Evolutionary conservation across 1,284 basidiomycete genomes (phyloP).

Genomic region (Cryptococcus sp.): DNA sequence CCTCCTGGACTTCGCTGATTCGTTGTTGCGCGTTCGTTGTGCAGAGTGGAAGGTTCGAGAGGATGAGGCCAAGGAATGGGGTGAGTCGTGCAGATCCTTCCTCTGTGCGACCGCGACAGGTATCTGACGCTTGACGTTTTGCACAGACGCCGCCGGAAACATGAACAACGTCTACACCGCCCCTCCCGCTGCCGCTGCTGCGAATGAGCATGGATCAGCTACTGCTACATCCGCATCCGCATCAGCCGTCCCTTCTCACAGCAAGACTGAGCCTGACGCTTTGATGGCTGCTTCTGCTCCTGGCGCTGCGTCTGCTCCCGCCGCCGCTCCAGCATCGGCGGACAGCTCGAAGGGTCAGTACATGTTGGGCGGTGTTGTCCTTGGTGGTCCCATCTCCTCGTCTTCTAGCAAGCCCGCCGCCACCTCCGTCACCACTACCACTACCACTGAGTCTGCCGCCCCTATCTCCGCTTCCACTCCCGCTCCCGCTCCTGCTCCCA

Average conservation of each 20-base stretch:
- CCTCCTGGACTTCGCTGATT: constrained; percentile 1
- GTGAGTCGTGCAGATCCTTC: constrained; percentile 30
- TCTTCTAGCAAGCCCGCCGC: constrained; percentile 1
- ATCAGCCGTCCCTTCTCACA: constrained; percentile 3
- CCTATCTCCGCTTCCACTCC: constrained; percentile 8
- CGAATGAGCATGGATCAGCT: constrained; percentile 1
- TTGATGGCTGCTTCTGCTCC: constrained; percentile 15
- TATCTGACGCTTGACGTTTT: background rate
- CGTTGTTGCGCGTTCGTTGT: background rate
- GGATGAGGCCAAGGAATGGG: constrained; percentile 54
- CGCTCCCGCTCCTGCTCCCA: background rate
- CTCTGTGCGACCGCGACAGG: background rate
- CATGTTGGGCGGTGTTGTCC: constrained; percentile 11
- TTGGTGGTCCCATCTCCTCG: constrained; percentile 10
- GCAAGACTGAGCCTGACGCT: constrained; percentile 6
- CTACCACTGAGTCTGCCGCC: background rate
- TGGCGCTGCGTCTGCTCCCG: constrained; percentile 31
- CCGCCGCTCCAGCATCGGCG: background rate
- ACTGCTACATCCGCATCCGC: constrained; percentile 6
- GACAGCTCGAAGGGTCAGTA: too few relatives aligned
- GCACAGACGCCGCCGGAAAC: constrained; percentile 51
- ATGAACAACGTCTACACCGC: constrained; percentile 54
- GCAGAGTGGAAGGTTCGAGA: constrained; percentile 52
- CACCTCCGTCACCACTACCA: background rate
- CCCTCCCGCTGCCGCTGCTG: constrained; percentile 24